Base-by-base conservation (phyloP, 768 basidiomycete genomes). In the Amylocystis lapponica region DNA sequence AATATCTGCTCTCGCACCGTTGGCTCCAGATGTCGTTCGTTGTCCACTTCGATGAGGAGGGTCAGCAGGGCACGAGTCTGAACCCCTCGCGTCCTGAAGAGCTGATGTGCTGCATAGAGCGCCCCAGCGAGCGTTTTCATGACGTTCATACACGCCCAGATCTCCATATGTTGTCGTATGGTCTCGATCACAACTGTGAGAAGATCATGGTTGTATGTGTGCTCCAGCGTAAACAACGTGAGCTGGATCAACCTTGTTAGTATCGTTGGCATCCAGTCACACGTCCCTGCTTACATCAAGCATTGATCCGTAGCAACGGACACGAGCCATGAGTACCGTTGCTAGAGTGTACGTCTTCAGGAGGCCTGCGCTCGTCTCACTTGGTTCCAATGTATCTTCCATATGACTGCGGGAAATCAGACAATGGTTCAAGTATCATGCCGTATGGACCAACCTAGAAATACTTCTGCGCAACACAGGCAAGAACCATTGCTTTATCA, bases 121-220 rank as follows among this genome's bases (percentile, higher is more conserved):
- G 82, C 74, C 6, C 66, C 62, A 2, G 80, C 70, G 40, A 90
- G 79, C 0, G 55, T 62, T 16, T 66, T 65, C 47, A 75, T 74
- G 10, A 65, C 72, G 53, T 85, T 72, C 81, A 90, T 86, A 47
- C 83, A 86, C 11, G 76, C 75, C 87, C 86, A 91, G 36, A 89
- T 79, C 17, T 76, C 73, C 10, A 76, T 72, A 52, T 83, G 82
- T 6, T 83, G 78, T 46, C 78, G 74, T n/a, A 91, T 68, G 4
- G 79, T 79, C 49, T 84, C 79, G n/a, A 88, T 71, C 1, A 86
- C 73, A 0, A 76, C 74, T 3, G 70, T 68, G 21, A 88, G 67
- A 6, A 79, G 63, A 17, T 82, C 76, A 0, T 66, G 60, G 26
- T 75, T 69, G 4, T 66, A 66, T 2, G 76, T 69, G 49, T 76